Base-by-base conservation (phyloP, 257 asterid genomes). In the Primulina tabacum region DNA sequence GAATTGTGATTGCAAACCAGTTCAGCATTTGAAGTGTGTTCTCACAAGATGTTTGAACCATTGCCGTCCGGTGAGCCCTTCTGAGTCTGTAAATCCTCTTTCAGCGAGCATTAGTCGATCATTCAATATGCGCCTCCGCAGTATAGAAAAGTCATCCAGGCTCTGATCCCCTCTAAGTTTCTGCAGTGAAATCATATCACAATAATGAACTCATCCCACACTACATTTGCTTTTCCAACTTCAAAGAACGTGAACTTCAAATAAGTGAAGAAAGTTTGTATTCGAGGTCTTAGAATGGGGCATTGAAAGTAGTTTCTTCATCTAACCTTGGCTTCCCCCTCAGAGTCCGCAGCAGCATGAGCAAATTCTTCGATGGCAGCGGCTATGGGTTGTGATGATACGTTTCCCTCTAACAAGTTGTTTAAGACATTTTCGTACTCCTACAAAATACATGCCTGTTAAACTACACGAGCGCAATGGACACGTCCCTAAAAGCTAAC, bases 11-110 rank as follows among this genome's bases (percentile, higher is more conserved):
- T 62, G 67, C 50, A 62, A 62, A 32, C 40, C 17, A 6, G 14
- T 16, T 5, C 5, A 9, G 50, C 9, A 16, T 5, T 9, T 69
- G 55, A 78, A 63, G 37, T 28, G 72, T 58, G 69, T 6, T 72
- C 87, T 80, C 83, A 93, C 98, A 3, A 93, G 88, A 84, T 93
- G 99, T 84, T 83, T 93, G 79, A 87, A 93, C 96, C 97, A 90
- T 77, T 67, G 80, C 70, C 82, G 82, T 77, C 90, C 92, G 1
- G 70, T 77, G 35, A 89, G 92, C 33, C 97, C 98, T 57, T 87
- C 94, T 0, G 81, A 30, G 74, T 89, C 96, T 79, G 89, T 75
- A 84, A 93, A 93, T 59, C 95, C 99, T 84, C 96, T 85, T 75
- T 93, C 99, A 29, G 96, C 79, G 56, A 83, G 80, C 85, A 93